Evolutionary conservation across 352 stramenopile species (phyloP).

Genomic region (Blastocystis sp.): DNA sequence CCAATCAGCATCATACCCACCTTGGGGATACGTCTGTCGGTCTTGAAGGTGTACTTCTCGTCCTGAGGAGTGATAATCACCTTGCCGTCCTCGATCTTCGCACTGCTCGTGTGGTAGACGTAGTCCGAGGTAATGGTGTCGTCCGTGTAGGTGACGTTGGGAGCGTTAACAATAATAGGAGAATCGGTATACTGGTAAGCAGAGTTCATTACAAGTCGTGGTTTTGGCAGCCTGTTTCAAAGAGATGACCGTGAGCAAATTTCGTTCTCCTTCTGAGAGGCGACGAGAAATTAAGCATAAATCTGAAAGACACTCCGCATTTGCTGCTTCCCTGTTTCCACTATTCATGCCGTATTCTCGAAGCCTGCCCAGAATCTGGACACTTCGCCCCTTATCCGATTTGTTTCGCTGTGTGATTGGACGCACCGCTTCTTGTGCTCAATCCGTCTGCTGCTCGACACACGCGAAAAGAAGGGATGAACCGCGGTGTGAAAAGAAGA

Average conservation of each 20-base stretch:
- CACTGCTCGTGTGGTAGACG: slow-evolving; percentile 82
- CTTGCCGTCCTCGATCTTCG: slow-evolving; percentile 77
- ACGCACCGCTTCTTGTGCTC: too few relatives aligned
- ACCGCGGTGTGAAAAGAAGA: too few relatives aligned
- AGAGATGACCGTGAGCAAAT: slow-evolving; percentile 65
- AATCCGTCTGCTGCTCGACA: too few relatives aligned
- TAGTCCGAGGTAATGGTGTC: slow-evolving; percentile 93
- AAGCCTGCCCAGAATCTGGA: neutral
- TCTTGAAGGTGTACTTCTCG: slow-evolving; percentile 93
- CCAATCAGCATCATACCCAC: slow-evolving; percentile 92
- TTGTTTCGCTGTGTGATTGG: too few relatives aligned
- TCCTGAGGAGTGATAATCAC: slow-evolving; percentile 81
- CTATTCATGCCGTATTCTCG: neutral
- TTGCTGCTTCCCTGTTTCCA: neutral
- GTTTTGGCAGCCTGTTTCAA: slow-evolving; percentile 69
- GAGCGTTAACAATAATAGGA: slow-evolving; percentile 86
- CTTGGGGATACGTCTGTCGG: slow-evolving; percentile 87
- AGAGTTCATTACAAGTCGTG: slow-evolving; percentile 65
- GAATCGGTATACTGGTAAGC: slow-evolving; percentile 70
- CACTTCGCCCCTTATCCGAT: neutral
- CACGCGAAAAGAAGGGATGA: too few relatives aligned
- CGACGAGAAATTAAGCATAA: slow-evolving; percentile 59
- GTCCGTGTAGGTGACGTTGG: slow-evolving; percentile 90
- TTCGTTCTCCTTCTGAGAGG: slow-evolving; percentile 57
- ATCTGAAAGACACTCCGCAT: neutral